A percentile compares a stretch with the other conserved stretches of the same genome.
Conservation (phyloP, 2,329 filamentous ascomycete genomes). For the Trichoderma guizhouense region DNA sequence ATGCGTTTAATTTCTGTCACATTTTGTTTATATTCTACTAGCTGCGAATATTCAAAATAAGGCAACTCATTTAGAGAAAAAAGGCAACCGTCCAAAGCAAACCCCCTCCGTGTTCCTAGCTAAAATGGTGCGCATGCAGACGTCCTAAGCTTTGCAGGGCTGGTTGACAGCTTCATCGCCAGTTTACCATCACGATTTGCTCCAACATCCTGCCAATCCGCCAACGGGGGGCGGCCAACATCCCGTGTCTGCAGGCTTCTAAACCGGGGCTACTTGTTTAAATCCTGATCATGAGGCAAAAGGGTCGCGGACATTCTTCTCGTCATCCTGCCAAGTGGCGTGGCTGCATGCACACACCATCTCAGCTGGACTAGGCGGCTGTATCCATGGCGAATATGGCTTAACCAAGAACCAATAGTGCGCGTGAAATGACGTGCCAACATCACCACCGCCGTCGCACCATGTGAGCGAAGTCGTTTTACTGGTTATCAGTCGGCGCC, state of each 20-base stretch:
- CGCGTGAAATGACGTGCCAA: slow-evolving; percentile 25
- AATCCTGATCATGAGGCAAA: background rate
- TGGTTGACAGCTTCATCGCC: background rate
- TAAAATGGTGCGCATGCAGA: background rate
- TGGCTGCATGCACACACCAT: slow-evolving; percentile 20
- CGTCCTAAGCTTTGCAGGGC: background rate
- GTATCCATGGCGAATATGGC: background rate
- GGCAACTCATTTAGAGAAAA: background rate
- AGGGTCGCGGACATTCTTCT: background rate
- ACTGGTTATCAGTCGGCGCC: slow-evolving; percentile 16
- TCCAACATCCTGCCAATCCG: background rate
- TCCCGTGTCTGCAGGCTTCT: background rate
- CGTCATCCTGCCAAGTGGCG: slow-evolving; percentile 21
- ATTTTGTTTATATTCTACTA: background rate
- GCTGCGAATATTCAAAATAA: background rate
- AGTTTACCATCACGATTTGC: background rate
- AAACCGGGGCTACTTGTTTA: background rate
- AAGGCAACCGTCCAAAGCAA: background rate
- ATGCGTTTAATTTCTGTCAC: background rate
- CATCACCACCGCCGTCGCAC: slow-evolving; percentile 25
- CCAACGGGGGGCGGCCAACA: background rate
- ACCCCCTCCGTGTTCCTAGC: background rate
- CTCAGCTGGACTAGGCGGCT: slow-evolving; percentile 16
- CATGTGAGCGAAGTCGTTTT: slow-evolving; percentile 25
- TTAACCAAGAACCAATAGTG: background rate